phyloP scores from a whole-genome alignment of 2,329 filamentous ascomycete genomes.

The Fusarium sublunatum region DNA sequence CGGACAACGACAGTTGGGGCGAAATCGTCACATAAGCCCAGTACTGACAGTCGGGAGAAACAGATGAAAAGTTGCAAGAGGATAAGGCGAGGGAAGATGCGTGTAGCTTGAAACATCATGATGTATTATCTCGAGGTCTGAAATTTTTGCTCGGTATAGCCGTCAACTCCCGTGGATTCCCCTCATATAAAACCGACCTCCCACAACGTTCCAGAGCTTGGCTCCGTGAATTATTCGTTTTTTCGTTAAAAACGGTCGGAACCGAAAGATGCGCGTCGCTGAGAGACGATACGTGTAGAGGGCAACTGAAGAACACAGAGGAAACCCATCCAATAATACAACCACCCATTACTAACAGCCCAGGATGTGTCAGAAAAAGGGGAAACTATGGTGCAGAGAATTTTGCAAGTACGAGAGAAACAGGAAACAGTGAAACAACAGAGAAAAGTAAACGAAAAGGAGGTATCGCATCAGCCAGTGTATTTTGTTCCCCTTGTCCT shows the following conservation, averaged over 20 bases:
- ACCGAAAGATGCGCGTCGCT: constrained; percentile 30
- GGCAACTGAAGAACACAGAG: constrained; percentile 47
- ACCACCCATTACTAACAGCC: constrained; percentile 49
- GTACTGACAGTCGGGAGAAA: not conserved
- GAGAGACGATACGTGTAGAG: constrained; percentile 41
- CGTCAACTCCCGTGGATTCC: constrained; percentile 46
- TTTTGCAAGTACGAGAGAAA: constrained; percentile 47
- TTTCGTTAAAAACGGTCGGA: constrained; percentile 29
- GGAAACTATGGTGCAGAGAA: constrained; percentile 52
- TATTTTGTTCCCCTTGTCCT: constrained; percentile 42
- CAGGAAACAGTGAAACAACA: constrained; percentile 37
- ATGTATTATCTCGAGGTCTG: constrained; percentile 54
- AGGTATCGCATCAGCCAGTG: constrained; percentile 53
- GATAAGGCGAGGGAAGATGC: constrained; percentile 4
- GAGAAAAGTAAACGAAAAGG: constrained; percentile 45
- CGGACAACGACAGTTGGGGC: not conserved
- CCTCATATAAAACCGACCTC: constrained; percentile 39
- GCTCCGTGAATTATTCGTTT: constrained; percentile 36
- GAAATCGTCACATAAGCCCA: not conserved
- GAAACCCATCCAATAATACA: constrained; percentile 53
- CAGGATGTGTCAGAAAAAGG: constrained; percentile 46
- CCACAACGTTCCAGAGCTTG: constrained; percentile 39
- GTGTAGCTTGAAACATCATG: constrained; percentile 49
- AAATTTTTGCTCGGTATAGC: constrained; percentile 50
- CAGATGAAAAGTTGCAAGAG: not conserved